Conservation (phyloP, 2,329 filamentous ascomycete genomes). For the Aspergillus clavatus region DNA sequence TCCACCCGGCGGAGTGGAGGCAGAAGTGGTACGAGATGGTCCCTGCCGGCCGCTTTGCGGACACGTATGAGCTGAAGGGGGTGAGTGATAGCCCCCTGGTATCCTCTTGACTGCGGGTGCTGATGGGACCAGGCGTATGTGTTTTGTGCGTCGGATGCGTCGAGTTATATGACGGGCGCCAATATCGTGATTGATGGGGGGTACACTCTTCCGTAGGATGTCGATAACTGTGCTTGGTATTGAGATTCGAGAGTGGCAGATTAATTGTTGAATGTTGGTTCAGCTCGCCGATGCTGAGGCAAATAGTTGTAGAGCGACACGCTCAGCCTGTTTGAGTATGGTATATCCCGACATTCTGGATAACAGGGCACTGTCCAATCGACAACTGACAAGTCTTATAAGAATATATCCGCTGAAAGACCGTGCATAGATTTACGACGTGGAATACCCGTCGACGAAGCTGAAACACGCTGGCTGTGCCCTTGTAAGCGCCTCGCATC, state of each 20-base stretch:
- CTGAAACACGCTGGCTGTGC: background rate
- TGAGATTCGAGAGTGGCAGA: too few species aligned
- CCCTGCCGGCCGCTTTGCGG: constrained; percentile 35
- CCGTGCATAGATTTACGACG: background rate
- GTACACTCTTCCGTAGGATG: constrained; percentile 36
- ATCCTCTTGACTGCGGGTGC: too few species aligned
- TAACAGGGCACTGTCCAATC: too few species aligned
- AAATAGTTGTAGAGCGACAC: too few species aligned
- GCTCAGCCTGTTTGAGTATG: too few species aligned
- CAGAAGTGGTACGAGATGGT: constrained; percentile 39
- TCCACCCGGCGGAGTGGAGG: constrained; percentile 33
- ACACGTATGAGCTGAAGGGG: constrained; percentile 38
- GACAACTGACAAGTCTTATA: too few species aligned
- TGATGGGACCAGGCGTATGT: constrained; percentile 33
- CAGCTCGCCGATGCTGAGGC: too few species aligned
- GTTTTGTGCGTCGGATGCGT: constrained; percentile 45
- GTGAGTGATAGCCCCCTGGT: too few species aligned
- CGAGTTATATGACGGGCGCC: constrained; percentile 47
- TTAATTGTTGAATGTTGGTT: too few species aligned
- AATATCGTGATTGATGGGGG: constrained; percentile 47
- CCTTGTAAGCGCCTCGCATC: background rate
- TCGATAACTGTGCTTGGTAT: constrained; percentile 5
- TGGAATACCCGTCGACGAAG: background rate
- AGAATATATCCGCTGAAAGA: too few species aligned
- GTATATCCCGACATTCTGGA: too few species aligned